Evolutionary conservation across 306 rosid genomes (phyloP).

Genomic region (Medicago ruthenica): DNA sequence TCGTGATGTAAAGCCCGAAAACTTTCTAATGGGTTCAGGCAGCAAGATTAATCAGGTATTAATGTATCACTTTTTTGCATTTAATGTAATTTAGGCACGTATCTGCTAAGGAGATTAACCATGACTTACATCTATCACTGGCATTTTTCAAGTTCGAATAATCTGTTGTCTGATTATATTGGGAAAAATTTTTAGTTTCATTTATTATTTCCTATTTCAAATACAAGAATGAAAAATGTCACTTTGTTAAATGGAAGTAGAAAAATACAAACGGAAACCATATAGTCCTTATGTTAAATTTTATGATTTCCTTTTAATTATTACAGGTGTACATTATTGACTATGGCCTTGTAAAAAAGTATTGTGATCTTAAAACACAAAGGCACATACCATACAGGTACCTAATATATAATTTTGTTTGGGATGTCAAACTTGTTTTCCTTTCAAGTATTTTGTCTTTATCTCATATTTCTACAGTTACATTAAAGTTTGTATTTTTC

Average conservation of each 20-base stretch:
- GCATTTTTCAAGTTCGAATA: too few species aligned
- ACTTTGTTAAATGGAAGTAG: too few species aligned
- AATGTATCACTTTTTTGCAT: constrained; percentile 29
- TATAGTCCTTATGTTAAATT: neutral
- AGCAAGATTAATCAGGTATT: constrained; percentile 88
- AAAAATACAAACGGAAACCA: too few species aligned
- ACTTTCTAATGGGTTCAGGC: constrained; percentile 86
- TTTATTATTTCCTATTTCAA: too few species aligned
- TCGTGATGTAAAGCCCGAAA: constrained; percentile 93
- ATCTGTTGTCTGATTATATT: too few species aligned
- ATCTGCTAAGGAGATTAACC: neutral
- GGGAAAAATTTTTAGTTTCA: too few species aligned
- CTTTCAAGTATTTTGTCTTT: neutral
- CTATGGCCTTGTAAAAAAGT: constrained; percentile 94
- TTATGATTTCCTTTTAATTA: constrained; percentile 40
- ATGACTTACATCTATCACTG: neutral
- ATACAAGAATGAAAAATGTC: too few species aligned
- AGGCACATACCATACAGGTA: constrained; percentile 97
- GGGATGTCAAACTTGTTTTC: neutral
- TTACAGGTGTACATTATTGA: constrained; percentile 87
- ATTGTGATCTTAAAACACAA: constrained; percentile 88
- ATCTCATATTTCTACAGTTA: constrained; percentile 45
- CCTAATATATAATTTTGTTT: constrained; percentile 34
- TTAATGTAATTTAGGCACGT: constrained; percentile 5
- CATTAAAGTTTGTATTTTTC: too few species aligned